Base-by-base conservation (phyloP, 2,329 filamentous ascomycete species). In the Aspergillus nomiae region DNA sequence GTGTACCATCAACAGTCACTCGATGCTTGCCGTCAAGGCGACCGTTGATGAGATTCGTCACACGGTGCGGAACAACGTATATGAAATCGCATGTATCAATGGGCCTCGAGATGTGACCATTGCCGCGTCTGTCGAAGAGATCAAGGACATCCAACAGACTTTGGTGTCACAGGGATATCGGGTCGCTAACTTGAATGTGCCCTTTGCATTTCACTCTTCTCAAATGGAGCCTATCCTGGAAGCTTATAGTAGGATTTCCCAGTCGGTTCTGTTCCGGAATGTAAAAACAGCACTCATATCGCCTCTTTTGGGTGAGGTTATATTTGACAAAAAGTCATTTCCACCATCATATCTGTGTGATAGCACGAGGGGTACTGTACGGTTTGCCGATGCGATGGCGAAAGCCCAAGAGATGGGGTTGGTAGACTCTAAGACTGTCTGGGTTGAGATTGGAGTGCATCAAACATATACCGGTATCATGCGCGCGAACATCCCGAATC, bases 101-200 rank as follows among this genome's bases (percentile, higher is more conserved):
- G 88, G 89, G 0, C 88, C 89, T 0, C 83, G 87, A 59, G 90
- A 92, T 73, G 93, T 89, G 8, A 92, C 95, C 1, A 82, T 95
- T 24, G 87, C 86, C 65, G 79, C 86, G 12, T 84, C 83, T 57
- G 84, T 86, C 54, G 81, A 87, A 45, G 82, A 89, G 63, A 86
- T 91, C 56, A 81, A 86, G 63, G 80, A 80, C 6, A 80, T 88
- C 24, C 82, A 75, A 59, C 75, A 84, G 10, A 71, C 80, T 28
- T 81, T 90, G 5, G 75, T 80, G n/a, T 73, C 77, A 11, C 79
- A 83, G 63, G 85, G 85, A 1, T 83, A 88, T 76, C 89, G 89
- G 76, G 84, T 83, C 61, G 87, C 84, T 14, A 85, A 85, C 72
- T 81, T 91, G 24, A 85, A 88, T 64, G 84, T 90, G 26, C 86